phyloP scores from a whole-genome alignment of 1,284 basidiomycete species.

The Flammula alnicola region DNA sequence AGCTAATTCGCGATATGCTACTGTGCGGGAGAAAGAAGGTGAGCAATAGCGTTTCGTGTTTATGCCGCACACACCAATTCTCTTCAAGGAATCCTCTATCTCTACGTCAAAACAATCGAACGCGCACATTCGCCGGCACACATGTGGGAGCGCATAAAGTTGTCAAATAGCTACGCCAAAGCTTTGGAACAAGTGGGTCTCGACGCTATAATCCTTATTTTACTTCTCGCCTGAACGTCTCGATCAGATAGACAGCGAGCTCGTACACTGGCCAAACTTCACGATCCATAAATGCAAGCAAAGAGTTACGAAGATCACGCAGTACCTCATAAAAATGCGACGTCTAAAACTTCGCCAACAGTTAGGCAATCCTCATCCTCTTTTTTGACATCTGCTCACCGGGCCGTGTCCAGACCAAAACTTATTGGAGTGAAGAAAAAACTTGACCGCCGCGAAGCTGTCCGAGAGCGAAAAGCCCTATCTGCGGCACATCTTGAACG shows the following conservation, averaged over 20 bases:
- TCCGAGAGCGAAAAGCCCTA: constrained; percentile 94
- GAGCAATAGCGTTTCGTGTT: constrained; percentile 26
- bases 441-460: constrained; percentile 91
- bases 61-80: background rate
- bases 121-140: constrained; percentile 93
- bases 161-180: constrained; percentile 94
- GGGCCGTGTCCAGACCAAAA: constrained; percentile 64
- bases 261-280: constrained; percentile 98
- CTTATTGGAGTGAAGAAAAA: constrained; percentile 98
- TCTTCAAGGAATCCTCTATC: constrained; percentile 79
- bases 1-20: constrained; percentile 96
- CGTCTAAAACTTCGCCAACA: constrained; percentile 88
- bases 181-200: constrained; percentile 86
- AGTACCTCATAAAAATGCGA: constrained; percentile 99
- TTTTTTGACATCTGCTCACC: background rate
- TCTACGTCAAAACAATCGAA: constrained; percentile 99
- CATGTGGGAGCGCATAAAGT: constrained; percentile 96
- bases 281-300: constrained; percentile 99
- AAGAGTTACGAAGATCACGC: constrained; percentile 97
- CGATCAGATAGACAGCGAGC: constrained; percentile 87
- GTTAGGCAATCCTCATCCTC: constrained; percentile 49
- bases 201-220: background rate
- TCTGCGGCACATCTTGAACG: constrained; percentile 93
- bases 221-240: constrained; percentile 1
- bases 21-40: constrained; percentile 96